Evolutionary conservation across 345 rosid species (phyloP).

Genomic region (Populus pruinosa): DNA sequence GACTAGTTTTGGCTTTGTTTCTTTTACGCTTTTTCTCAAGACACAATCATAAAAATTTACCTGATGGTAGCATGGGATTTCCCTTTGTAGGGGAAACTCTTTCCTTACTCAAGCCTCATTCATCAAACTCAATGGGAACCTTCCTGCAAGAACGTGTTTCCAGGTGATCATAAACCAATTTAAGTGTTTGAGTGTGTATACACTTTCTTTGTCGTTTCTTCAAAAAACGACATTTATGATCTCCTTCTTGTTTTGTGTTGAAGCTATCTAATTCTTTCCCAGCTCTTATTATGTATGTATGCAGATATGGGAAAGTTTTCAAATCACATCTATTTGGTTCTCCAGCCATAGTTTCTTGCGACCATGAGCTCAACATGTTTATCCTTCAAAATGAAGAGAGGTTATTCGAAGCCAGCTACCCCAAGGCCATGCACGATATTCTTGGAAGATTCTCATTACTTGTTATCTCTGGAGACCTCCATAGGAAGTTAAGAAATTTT

Average conservation of each 20-base stretch:
- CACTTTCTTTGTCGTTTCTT: neutral
- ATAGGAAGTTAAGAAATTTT: conserved; percentile 61
- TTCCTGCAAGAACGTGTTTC: conserved; percentile 66
- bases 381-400: conserved; percentile 82
- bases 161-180: conserved; percentile 31
- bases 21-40: neutral
- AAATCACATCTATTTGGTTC: conserved; percentile 78
- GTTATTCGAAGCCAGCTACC: conserved; percentile 63
- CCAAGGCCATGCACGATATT: conserved; percentile 69
- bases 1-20: conserved; percentile 15
- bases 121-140: conserved; percentile 55
- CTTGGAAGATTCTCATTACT: conserved; percentile 64
- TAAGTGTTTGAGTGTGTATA: too few relatives aligned
- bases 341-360: conserved; percentile 77
- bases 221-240: neutral
- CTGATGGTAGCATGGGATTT: conserved; percentile 74
- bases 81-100: conserved; percentile 73
- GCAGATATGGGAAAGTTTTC: conserved; percentile 76
- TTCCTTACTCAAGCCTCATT: conserved; percentile 73
- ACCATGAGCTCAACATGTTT: conserved; percentile 68
- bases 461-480: conserved; percentile 58
- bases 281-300: neutral
- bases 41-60: conserved; percentile 25
- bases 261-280: too few relatives aligned
- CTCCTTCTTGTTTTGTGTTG: neutral